A percentile compares a stretch with the other conserved stretches of the same genome.
These are phyloP conservation scores for Trichophyton simii DNA, from an alignment of 2,329 filamentous ascomycete genomes.

Conservation along the genomic window DNA sequence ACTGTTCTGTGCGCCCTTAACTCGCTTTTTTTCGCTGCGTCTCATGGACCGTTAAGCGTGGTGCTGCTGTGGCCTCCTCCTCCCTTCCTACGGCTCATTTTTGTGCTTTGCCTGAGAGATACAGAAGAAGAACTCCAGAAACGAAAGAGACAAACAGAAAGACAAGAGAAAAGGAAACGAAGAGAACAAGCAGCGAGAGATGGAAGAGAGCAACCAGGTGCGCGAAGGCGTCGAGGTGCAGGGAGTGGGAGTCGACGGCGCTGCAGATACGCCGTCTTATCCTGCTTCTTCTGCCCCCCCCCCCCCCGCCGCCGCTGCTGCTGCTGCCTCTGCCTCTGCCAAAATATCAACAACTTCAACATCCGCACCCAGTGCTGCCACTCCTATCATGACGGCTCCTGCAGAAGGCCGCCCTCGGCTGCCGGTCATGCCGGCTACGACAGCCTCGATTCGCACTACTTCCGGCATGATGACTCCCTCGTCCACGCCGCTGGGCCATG, in stretches of 20 bases:
- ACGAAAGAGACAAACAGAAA: neutral
- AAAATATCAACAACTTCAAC: neutral
- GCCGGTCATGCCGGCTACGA: slow-evolving; percentile 26
- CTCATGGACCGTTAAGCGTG: neutral
- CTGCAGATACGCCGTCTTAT: neutral
- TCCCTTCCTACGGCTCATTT: neutral
- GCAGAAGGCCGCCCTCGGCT: slow-evolving; percentile 39
- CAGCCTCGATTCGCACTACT: slow-evolving; percentile 20
- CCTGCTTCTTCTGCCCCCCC: neutral
- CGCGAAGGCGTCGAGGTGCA: neutral
- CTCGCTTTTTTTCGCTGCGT: neutral
- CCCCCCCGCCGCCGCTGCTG: neutral
- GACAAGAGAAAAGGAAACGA: neutral
- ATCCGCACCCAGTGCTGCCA: neutral
- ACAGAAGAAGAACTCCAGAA: neutral
- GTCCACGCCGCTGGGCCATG: slow-evolving; percentile 70
- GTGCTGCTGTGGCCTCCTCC: neutral
- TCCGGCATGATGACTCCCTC: slow-evolving; percentile 52
- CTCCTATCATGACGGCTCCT: neutral
- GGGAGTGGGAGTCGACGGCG: neutral
- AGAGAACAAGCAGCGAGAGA: neutral
- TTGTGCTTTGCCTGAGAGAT: neutral
- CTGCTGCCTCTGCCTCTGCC: neutral
- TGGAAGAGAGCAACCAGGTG: neutral
- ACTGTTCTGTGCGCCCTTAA: neutral